Evolutionary conservation across 78 protist species (phyloP), one percentile per base, ranked within the genome.

Genomic region (Ministeria vibrans): DNA sequence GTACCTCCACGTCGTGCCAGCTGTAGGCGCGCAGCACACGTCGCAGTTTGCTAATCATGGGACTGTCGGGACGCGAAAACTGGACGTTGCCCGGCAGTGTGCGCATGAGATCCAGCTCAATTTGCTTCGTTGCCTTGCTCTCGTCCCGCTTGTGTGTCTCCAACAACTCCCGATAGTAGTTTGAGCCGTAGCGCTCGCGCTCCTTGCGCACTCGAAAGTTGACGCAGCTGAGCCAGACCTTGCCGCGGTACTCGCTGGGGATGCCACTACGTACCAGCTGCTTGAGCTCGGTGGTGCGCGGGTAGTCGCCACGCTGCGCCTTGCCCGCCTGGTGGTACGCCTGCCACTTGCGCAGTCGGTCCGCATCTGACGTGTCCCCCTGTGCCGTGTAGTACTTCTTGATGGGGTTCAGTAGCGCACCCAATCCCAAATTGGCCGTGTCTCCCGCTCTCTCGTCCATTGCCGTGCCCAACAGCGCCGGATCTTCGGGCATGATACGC

Each of bases 41-140:
- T 13, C 74, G 74, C 20, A 68, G 46, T 3, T 68, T 68, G 7
- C 13, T 23, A 23, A 70, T 44, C 20, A 15, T 25, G 28, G 1
- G 32, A 30, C 39, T 7, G 36, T 1, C 59, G 25, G 53, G 15
- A 6, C 15, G 15, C 41, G 27, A 34, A 38, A 11, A 70, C 25
- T 70, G 27, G n/a, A 28, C 44, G 18, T 70, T 30, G 32, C 0
- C 2, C 42, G 76, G 76, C 15, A 70, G 25, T 4, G 76, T 70
- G 2, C 76, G 76, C 61, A 70, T 13, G 39, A 70, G 53, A 22
- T 70, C 76, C 20, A 44, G 76, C 5, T 70, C 76, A n/a, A 70
- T 70, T 38, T 70, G 73, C 55, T 49, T 9, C n/a, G 55, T 49
- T 15, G 55, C 55, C 15, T 49, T 49, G 55, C 55, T 49, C 15